These are phyloP conservation scores for Eutypella sp. DNA, from an alignment of 2,329 filamentous ascomycete species.

Conservation along the genomic window DNA sequence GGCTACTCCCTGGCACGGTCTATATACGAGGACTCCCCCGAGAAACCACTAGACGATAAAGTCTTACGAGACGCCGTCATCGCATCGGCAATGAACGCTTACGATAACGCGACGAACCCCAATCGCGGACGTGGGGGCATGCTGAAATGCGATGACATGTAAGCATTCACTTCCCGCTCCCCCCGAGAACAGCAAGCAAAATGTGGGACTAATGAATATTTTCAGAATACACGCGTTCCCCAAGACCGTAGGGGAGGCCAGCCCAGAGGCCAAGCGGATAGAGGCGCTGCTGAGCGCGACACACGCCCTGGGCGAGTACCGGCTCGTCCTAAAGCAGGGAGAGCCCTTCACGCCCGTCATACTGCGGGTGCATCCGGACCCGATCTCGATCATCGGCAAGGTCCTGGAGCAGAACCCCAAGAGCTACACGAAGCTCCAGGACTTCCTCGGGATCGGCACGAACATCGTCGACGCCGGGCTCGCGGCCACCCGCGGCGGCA, in stretches of 20 bases:
- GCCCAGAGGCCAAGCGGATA: constrained; percentile 47
- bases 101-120: constrained; percentile 78
- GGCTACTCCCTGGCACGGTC: constrained; percentile 59
- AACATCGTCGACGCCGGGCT: constrained; percentile 61
- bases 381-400: constrained; percentile 66
- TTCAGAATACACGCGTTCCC: constrained; percentile 60
- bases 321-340: constrained; percentile 71
- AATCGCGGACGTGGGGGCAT: constrained; percentile 71
- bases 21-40: constrained; percentile 51
- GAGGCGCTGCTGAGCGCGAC: constrained; percentile 67
- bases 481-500: too few relatives aligned
- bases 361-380: constrained; percentile 71
- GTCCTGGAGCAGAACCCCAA: constrained; percentile 70
- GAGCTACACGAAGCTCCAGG: constrained; percentile 70
- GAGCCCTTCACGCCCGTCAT: constrained; percentile 76
- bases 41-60: constrained; percentile 43
- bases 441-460: constrained; percentile 63
- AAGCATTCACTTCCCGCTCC: constrained; percentile 30
- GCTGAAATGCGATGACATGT: constrained; percentile 74
- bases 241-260: constrained; percentile 47
- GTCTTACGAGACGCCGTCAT: constrained; percentile 58
- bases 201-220: constrained; percentile 2
- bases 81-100: constrained; percentile 61
- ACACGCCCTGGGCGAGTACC: constrained; percentile 70
- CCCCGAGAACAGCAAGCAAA: not conserved